A percentile compares a stretch with the other conserved stretches of the same genome.
phyloP scores from a whole-genome alignment of 805 yeast species.

The Yamadazyma kitorensis region DNA sequence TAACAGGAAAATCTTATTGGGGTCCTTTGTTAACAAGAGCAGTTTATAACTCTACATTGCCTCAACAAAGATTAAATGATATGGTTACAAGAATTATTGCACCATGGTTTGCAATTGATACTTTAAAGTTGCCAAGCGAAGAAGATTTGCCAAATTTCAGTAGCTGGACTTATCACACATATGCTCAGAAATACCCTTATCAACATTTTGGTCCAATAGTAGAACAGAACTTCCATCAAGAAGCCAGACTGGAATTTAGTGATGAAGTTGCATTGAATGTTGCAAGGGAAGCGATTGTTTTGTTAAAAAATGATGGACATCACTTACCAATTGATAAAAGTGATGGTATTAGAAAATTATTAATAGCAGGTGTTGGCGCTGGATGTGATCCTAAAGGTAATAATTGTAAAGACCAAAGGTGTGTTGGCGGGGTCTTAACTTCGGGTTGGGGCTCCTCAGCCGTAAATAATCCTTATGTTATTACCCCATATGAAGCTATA shows the following conservation, averaged over 20 bases:
- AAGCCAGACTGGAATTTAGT: conserved; percentile 48
- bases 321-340: conserved; percentile 48
- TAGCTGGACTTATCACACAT: conserved; percentile 57
- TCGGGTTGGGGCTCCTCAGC: conserved; percentile 69
- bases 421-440: conserved; percentile 52
- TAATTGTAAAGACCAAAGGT: conserved; percentile 51
- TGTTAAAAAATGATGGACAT: conserved; percentile 51
- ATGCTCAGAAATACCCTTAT: conserved; percentile 52
- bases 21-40: conserved; percentile 56
- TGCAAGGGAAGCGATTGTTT: conserved; percentile 56
- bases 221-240: conserved; percentile 53
- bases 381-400: conserved; percentile 50
- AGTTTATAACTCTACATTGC: conserved; percentile 53
- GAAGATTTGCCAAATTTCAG: conserved; percentile 50
- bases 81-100: conserved; percentile 62
- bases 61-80: conserved; percentile 53
- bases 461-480: conserved; percentile 51
- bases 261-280: conserved; percentile 49
- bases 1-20: conserved; percentile 53
- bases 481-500: conserved; percentile 60
- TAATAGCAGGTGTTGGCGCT: conserved; percentile 54
- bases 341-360: conserved; percentile 41
- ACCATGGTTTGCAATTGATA: conserved; percentile 48
- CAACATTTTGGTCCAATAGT: conserved; percentile 54
- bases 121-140: conserved; percentile 34